Evolutionary conservation across 2,329 filamentous ascomycete genomes (phyloP), one percentile per base, ranked within the genome.

Genomic region (Lizonia empirigonia): DNA sequence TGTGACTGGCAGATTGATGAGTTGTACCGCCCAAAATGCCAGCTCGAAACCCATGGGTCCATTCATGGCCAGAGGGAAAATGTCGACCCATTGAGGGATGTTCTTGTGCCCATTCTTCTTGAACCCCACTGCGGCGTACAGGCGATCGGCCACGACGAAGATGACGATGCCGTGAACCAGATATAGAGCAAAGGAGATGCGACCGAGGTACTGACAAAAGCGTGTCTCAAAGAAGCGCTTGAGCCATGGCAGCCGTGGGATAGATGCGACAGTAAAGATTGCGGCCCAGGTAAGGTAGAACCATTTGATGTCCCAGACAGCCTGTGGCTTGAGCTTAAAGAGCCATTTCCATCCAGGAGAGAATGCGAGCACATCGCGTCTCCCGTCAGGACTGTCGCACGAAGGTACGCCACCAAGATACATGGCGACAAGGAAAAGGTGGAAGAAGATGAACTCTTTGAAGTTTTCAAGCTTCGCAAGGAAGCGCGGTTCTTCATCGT

Each of bases 251-350:
- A 88, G 77, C n/a, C 81, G 81, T 6, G 82, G 81, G 2, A 83
- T 73, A 0, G 80, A 77, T 1, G 80, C 74, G 0, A 89, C 79
- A 0, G 86, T 65, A 44, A 85, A 77, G 19, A 77, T 74, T 1
- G 85, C 78, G 0, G 84, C 85, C 74, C 79, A 83, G 65, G 85
- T 85, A 2, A 88, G 77, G 64, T 80, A 88, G 70, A 87, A 87
- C 84, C 84, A 88, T 68, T 87, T 88, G 64, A 78, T 80, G 64
- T 87, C 83, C 58, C 78, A 86, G 9, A 85, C 82, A 1, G 85
- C 85, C 63, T 87, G 84, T 0, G 85, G 84, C 53, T 86, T 87
- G 49, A 89, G 74, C 51, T 77, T 78, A 0, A 84, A 83, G 12
- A 86, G 70, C 56, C 77, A 83, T 55, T 80, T 78, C 84, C 85